Percentiles rank a stretch among this genome's conserved stretches.
Evolutionary conservation across 2,329 filamentous ascomycete species (phyloP).

Genomic region (Fusarium floridanum): DNA sequence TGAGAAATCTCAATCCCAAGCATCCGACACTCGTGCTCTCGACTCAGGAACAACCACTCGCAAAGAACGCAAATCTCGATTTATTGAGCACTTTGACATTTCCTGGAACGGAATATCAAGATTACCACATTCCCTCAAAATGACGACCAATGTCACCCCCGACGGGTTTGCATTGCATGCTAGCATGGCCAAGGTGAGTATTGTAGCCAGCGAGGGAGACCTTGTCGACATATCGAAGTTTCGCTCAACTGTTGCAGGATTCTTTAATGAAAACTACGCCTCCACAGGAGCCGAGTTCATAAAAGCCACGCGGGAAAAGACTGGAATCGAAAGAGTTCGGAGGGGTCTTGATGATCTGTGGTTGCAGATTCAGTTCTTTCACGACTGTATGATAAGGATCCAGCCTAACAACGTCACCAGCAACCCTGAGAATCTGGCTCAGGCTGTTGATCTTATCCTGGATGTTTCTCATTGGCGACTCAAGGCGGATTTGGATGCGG

Average conservation of each 20-base stretch:
- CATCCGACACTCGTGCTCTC: not conserved
- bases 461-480: constrained; percentile 9
- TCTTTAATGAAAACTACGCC: not conserved
- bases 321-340: constrained; percentile 1
- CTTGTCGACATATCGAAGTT: not conserved
- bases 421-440: not conserved
- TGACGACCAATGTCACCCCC: not conserved
- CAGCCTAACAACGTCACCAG: constrained; percentile 31
- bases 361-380: constrained; percentile 26
- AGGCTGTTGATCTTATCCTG: constrained; percentile 27
- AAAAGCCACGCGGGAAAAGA: not conserved
- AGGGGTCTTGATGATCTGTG: constrained; percentile 24
- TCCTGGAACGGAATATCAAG: not conserved
- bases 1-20: not conserved
- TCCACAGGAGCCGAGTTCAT: constrained; percentile 9
- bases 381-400: constrained; percentile 30
- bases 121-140: not conserved
- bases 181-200: not conserved
- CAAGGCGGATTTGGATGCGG: not conserved
- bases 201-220: not conserved
- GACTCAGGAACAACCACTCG: not conserved
- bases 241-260: constrained; percentile 16
- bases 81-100: not conserved
- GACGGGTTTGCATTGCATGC: too few relatives aligned
- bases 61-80: not conserved